Percentiles rank a stretch among this genome's conserved stretches.
phyloP scores from a whole-genome alignment of 2,329 filamentous ascomycete genomes.

The Colletotrichum sp. region DNA sequence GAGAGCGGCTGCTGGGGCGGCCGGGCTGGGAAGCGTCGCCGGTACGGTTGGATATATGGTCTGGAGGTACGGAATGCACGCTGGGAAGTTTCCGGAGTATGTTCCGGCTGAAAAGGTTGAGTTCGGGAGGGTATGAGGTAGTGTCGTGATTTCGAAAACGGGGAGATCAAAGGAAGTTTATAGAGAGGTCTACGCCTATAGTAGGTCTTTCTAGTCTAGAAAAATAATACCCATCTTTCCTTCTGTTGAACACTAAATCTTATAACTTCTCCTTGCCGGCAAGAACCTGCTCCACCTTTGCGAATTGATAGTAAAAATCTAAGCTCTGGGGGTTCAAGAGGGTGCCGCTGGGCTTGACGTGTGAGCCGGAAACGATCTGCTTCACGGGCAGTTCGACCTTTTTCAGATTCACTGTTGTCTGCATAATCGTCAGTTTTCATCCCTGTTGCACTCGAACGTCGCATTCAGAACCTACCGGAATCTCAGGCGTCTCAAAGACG shows the following conservation, averaged over 20 bases:
- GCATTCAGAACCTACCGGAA: too few species aligned
- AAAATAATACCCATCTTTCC: neutral
- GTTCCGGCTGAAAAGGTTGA: neutral
- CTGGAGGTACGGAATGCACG: slow-evolving; percentile 54
- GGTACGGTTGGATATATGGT: slow-evolving; percentile 54
- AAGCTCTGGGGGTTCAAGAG: slow-evolving; percentile 78
- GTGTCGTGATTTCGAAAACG: neutral
- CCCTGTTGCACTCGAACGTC: too few species aligned
- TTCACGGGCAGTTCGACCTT: slow-evolving; percentile 87
- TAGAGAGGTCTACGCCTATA: neutral
- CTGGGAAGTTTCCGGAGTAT: slow-evolving; percentile 40
- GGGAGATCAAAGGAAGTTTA: neutral
- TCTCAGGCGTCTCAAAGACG: slow-evolving; percentile 80
- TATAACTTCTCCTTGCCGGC: slow-evolving; percentile 54
- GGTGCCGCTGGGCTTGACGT: slow-evolving; percentile 77
- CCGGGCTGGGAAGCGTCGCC: slow-evolving; percentile 51
- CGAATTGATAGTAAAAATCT: slow-evolving; percentile 81
- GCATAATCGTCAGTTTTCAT: slow-evolving; percentile 16
- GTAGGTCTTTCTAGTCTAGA: neutral
- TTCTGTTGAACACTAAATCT: neutral
- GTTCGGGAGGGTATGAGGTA: slow-evolving; percentile 8
- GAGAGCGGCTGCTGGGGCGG: slow-evolving; percentile 46
- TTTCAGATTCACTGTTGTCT: slow-evolving; percentile 84
- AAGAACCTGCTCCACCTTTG: slow-evolving; percentile 68
- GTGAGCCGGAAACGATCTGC: slow-evolving; percentile 79